Evolutionary conservation across 352 stramenopile genomes (phyloP), one percentile per base, ranked within the genome.

Genomic region (Albugo laibachii): DNA sequence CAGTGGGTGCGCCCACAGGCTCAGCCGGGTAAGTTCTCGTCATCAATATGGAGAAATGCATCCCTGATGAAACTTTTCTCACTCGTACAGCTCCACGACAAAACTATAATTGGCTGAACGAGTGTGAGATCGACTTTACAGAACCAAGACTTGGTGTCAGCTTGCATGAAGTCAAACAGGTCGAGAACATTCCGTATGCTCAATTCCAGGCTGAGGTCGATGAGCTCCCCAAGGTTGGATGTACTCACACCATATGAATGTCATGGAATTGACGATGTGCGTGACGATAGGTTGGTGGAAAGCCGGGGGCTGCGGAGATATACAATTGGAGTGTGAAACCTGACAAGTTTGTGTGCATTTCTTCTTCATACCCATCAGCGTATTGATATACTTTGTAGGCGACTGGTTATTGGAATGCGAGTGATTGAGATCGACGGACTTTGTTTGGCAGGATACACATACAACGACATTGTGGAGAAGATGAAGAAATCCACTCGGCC

Each of bases 271-370:
- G 19, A 24, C 2, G 20, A 46, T 10, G 14, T 43, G 38, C 3
- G 8, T 43, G 38, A 43, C 8, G 11, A 35, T 24, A 43, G 38
- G 38, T 87, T 13, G 84, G 78, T 42, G 74, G 75, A 55, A 88
- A 92, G 52, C 69, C 78, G 1, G 78, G 78, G 0, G 71, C 78
- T 0, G 78, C 78, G 13, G 78, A 92, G 59, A 66, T 92, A 8
- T 82, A 92, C 59, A 92, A 92, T 52, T 92, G 78, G 78, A 88
- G 78, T 50, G 78, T 92, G 44, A 85, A 85, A 50, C 69, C 75
- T 8, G 63, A 88, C 49, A 74, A 76, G 58, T 71, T 45, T 31
- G 61, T 57, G 14, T 13, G 2, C 4, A 13, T 36, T 14, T 2
- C 5, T 35, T 45, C 11, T 5, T 16, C 12, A 11, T 50, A 2